These are phyloP conservation scores for Pseudopithomyces chartarum DNA, from an alignment of 2,329 filamentous ascomycete species.

Conservation along the genomic window DNA sequence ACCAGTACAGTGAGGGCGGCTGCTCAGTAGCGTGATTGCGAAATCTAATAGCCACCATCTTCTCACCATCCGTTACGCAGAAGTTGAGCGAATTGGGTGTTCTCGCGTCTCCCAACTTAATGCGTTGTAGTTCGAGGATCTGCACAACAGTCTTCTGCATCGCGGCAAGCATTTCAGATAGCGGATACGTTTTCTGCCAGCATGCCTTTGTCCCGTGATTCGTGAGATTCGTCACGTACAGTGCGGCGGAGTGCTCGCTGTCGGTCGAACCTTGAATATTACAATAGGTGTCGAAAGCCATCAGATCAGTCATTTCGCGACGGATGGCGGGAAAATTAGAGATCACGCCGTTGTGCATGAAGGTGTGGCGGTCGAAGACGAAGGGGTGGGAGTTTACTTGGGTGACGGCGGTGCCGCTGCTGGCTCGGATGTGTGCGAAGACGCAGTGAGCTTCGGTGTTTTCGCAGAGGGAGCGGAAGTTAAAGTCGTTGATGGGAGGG, in stretches of 20 bases:
- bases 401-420: conserved; percentile 54
- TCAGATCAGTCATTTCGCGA: conserved; percentile 50
- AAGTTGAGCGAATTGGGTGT: conserved; percentile 59
- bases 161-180: conserved; percentile 51
- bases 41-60: conserved; percentile 58
- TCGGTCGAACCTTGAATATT: conserved; percentile 58
- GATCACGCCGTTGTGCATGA: conserved; percentile 63
- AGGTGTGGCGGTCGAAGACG: conserved; percentile 58
- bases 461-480: conserved; percentile 57
- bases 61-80: conserved; percentile 56
- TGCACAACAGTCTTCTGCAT: conserved; percentile 53
- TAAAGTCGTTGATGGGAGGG: conserved; percentile 59
- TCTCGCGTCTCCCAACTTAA: conserved; percentile 45
- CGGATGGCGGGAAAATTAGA: conserved; percentile 54
- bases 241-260: conserved; percentile 57
- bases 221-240: conserved; percentile 55
- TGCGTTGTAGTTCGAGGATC: conserved; percentile 54
- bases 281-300: conserved; percentile 55
- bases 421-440: conserved; percentile 60
- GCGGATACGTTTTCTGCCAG: conserved; percentile 52
- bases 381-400: conserved; percentile 62
- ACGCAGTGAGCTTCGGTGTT: conserved; percentile 58
- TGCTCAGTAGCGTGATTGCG: conserved; percentile 58
- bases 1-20: conserved; percentile 59
- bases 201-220: conserved; percentile 40